phyloP scores from a whole-genome alignment of 2,329 filamentous ascomycete genomes.

The Fusarium graminum region DNA sequence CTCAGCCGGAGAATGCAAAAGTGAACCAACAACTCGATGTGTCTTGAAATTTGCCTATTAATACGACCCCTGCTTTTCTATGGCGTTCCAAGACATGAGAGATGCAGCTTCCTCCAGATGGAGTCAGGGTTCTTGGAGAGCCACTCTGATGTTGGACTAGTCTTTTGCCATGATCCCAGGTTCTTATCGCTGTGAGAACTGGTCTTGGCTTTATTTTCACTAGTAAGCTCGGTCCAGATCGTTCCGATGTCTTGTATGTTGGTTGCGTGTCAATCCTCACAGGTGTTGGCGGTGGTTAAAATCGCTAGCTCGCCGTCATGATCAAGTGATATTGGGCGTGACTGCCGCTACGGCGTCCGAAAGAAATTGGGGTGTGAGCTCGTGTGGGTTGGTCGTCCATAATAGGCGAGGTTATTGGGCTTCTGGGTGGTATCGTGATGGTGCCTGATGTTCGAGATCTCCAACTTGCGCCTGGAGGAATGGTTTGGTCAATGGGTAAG shows the following conservation, averaged over 20 bases:
- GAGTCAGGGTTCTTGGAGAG: conserved; percentile 9
- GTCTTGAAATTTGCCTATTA: conserved; percentile 10
- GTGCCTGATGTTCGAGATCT: conserved; percentile 33
- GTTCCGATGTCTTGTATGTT: conserved; percentile 39
- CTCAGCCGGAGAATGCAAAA: conserved; percentile 20
- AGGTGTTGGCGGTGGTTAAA: conserved; percentile 30
- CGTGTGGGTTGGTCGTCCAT: conserved; percentile 4
- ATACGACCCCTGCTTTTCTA: conserved; percentile 24
- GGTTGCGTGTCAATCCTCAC: conserved; percentile 27
- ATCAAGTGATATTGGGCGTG: conserved; percentile 34
- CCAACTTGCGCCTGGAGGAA: conserved; percentile 21
- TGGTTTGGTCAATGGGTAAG: conserved; percentile 16
- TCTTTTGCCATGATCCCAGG: conserved; percentile 19
- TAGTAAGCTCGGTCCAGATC: conserved; percentile 21
- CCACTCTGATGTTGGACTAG: conserved; percentile 24
- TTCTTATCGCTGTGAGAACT: conserved; percentile 36
- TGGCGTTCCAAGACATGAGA: conserved; percentile 39
- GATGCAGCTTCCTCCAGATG: conserved; percentile 15
- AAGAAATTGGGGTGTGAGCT: conserved; percentile 18
- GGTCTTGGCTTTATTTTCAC: conserved; percentile 11
- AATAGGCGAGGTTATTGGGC: conserved; percentile 21
- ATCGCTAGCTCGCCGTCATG: conserved; percentile 30
- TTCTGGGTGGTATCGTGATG: conserved; percentile 29
- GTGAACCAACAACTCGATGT: conserved; percentile 10
- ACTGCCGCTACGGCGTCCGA: conserved; percentile 13